Conservation (phyloP, 2,329 filamentous ascomycete genomes). For the Beauveria varroae region DNA sequence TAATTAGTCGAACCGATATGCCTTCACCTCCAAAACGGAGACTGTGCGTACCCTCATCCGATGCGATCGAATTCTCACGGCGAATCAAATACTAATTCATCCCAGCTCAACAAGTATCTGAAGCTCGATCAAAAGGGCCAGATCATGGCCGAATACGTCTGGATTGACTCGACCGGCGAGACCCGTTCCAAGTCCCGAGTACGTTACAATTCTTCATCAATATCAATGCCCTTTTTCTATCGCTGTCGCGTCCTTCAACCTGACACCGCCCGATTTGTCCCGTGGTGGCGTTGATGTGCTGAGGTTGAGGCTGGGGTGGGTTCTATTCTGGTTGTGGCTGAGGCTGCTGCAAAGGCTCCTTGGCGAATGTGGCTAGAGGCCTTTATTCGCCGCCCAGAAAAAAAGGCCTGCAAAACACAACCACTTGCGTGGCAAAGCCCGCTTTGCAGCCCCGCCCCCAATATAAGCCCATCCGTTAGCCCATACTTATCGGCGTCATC, state of each 20-base stretch:
- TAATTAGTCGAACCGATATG: constrained; percentile 20
- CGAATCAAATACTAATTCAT: constrained; percentile 9
- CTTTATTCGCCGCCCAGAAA: too few species aligned
- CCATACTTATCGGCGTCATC: background rate
- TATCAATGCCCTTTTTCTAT: too few species aligned
- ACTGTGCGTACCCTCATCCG: constrained; percentile 21
- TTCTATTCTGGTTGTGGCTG: too few species aligned
- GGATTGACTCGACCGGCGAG: constrained; percentile 79
- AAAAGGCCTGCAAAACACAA: too few species aligned
- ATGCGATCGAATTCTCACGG: background rate
- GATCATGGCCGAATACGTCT: constrained; percentile 94
- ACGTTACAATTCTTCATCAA: constrained; percentile 34
- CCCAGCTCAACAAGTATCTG: constrained; percentile 85
- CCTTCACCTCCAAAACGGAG: constrained; percentile 24
- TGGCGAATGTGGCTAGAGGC: too few species aligned
- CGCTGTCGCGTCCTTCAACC: too few species aligned
- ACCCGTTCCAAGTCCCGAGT: constrained; percentile 95
- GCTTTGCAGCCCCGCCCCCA: background rate
- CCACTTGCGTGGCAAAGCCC: too few species aligned
- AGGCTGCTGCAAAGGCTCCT: too few species aligned
- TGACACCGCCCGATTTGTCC: too few species aligned
- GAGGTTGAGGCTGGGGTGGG: too few species aligned
- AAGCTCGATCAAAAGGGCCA: constrained; percentile 80
- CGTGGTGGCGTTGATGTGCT: too few species aligned
- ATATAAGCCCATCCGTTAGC: background rate